Evolutionary conservation across 805 yeast species (phyloP), one percentile per base, ranked within the genome.

Genomic region (Starmerella geochares): DNA sequence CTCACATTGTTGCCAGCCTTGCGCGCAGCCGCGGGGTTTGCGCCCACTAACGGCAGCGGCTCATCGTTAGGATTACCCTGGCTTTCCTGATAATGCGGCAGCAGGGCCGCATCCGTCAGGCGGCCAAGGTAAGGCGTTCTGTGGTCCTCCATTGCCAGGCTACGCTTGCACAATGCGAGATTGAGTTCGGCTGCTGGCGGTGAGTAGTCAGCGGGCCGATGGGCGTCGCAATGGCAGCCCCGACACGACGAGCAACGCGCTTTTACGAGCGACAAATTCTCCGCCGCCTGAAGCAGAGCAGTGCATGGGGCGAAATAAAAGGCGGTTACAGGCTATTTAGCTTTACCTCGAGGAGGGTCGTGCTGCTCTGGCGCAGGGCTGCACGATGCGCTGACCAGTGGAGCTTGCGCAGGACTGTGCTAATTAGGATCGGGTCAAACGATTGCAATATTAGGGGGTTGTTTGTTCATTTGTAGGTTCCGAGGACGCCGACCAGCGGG

Each of bases 1-100:
- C 78, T 71, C n/a, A 76, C 64, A 27, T 54, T 48, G 16, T 58
- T 60, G 8, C 62, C 63, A 6, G 47, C 52, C 17, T 29, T 19
- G 13, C 54, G 52, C n/a, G 59, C 60, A 1, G 42, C 24, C 3
- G 46, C 46, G 2, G 63, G 62, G 13, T 50, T 49, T 5, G n/a
- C 23, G 10, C 57, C 61, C 3, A 54, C 41, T 7, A 40, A 33
- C 5, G 56, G 56, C 13, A 46, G 43, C 2, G 35, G 29, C n/a
- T 45, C 50, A 17, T 36, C 40, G 1, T 33, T 10, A 7, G 31
- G 25, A 4, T 28, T 38, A 13, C 39, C 21, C 5, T 20, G 25
- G 2, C 44, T 47, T 17, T 54, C 54, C 16, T 45, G 54, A 16
- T 42, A 49, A 16, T 51, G 41, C 38, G 48, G 48, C 25, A 53